phyloP scores from a whole-genome alignment of 2,329 filamentous ascomycete genomes.

The Sporothrix schenckii region DNA sequence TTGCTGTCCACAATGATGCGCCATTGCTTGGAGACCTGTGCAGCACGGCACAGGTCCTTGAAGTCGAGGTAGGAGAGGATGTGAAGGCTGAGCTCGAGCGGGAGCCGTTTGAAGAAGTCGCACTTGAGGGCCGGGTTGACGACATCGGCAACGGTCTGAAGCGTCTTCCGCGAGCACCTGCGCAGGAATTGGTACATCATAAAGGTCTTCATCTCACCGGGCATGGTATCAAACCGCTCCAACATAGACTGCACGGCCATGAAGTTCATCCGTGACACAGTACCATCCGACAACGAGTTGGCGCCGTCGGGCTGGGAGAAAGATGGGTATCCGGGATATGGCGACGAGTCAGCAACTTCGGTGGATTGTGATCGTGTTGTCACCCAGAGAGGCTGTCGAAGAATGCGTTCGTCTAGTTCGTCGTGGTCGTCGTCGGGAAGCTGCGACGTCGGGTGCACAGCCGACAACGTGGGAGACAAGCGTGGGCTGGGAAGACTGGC shows the following conservation, averaged over 20 bases:
- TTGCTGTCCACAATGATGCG: constrained; percentile 87
- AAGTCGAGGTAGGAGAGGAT: constrained; percentile 85
- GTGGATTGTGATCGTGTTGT: constrained; percentile 46
- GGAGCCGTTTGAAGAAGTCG: constrained; percentile 84
- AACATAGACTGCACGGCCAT: constrained; percentile 85
- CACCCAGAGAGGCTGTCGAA: constrained; percentile 40
- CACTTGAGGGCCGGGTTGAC: constrained; percentile 95
- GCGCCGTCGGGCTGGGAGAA: constrained; percentile 31
- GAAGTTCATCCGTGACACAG: constrained; percentile 50
- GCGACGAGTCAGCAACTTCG: constrained; percentile 39
- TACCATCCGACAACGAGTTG: constrained; percentile 33
- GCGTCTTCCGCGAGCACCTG: constrained; percentile 81
- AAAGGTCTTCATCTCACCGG: constrained; percentile 88
- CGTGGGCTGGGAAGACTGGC: constrained; percentile 93
- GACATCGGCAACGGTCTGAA: constrained; percentile 85
- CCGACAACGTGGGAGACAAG: constrained; percentile 85
- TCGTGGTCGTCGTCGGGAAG: constrained; percentile 52
- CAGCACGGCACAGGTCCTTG: constrained; percentile 82
- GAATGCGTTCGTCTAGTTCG: constrained; percentile 47
- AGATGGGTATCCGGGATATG: constrained; percentile 28
- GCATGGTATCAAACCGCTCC: constrained; percentile 87
- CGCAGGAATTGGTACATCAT: constrained; percentile 96
- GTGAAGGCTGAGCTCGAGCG: constrained; percentile 83
- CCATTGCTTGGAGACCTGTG: constrained; percentile 95
- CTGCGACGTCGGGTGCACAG: constrained; percentile 56